A percentile compares a stretch with the other conserved stretches of the same genome.
These are phyloP conservation scores for Mortierella sp. DNA, from an alignment of 371 early-diverging fungal genomes.

Conservation along the genomic window DNA sequence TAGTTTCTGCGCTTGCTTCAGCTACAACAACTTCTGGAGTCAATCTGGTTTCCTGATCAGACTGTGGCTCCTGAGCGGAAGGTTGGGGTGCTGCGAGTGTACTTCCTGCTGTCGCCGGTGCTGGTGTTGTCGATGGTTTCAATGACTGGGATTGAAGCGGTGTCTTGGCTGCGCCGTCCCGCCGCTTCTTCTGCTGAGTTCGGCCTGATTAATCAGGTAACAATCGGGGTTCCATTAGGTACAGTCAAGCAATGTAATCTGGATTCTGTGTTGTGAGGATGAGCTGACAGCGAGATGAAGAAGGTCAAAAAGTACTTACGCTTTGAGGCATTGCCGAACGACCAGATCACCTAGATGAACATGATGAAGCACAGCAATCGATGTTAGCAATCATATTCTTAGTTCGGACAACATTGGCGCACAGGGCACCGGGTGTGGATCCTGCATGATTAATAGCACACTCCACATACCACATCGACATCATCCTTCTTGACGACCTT, in stretches of 20 bases:
- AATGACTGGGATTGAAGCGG: slow-evolving; percentile 2
- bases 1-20: not conserved
- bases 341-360: slow-evolving; percentile 56
- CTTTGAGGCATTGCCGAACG: slow-evolving; percentile 43
- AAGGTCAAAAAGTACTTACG: not conserved
- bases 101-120: slow-evolving; percentile 1
- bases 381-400: not conserved
- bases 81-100: not conserved
- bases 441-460: not conserved
- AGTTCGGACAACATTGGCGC: not conserved
- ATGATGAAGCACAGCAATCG: slow-evolving; percentile 3
- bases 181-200: slow-evolving; percentile 2
- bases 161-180: slow-evolving; percentile 27
- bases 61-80: not conserved
- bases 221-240: slow-evolving; percentile 13
- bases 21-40: not conserved
- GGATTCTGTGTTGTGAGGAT: not conserved
- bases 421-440: not conserved
- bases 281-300: no score
- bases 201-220: not conserved
- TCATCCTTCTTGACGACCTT: slow-evolving; percentile 61
- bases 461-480: slow-evolving; percentile 33
- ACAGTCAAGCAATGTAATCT: not conserved
- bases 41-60: not conserved
- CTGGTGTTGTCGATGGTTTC: slow-evolving; percentile 3